Evolutionary conservation across 1,139 yeast species (phyloP).

Genomic region (Insectozyma bohioensis): DNA sequence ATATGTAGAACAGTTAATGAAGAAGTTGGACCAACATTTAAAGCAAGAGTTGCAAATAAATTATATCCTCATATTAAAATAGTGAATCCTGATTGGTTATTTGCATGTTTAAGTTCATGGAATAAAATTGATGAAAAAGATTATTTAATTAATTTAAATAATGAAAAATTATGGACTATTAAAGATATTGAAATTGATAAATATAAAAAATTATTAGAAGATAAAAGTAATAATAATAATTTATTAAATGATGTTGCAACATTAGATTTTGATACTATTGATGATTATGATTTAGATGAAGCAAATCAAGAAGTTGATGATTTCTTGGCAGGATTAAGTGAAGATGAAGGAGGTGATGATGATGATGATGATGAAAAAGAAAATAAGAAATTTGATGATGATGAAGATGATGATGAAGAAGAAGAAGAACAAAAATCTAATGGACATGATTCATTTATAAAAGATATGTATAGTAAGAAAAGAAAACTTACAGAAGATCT

Average conservation of each 20-base stretch:
- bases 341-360: constrained; percentile 45
- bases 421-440: constrained; percentile 15
- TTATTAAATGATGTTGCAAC: constrained; percentile 19
- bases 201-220: constrained; percentile 35
- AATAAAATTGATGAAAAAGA: constrained; percentile 61
- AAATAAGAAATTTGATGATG: constrained; percentile 15
- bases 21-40: constrained; percentile 50
- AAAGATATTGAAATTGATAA: constrained; percentile 43
- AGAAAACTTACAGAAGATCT: constrained; percentile 18
- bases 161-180: constrained; percentile 38
- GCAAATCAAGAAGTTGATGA: constrained; percentile 62
- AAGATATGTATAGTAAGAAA: constrained; percentile 30
- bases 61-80: constrained; percentile 60
- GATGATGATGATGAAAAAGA: constrained; percentile 22
- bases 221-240: constrained; percentile 15
- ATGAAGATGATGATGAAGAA: constrained; percentile 14
- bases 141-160: constrained; percentile 52
- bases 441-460: constrained; percentile 29
- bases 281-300: constrained; percentile 51
- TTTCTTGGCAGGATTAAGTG: constrained; percentile 55
- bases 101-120: constrained; percentile 84
- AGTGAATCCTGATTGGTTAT: constrained; percentile 93
- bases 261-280: constrained; percentile 32
- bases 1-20: constrained; percentile 75
- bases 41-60: constrained; percentile 73